Evolutionary conservation across 1,139 yeast species (phyloP).

Genomic region (Nadsonia starkeyi-henricii): DNA sequence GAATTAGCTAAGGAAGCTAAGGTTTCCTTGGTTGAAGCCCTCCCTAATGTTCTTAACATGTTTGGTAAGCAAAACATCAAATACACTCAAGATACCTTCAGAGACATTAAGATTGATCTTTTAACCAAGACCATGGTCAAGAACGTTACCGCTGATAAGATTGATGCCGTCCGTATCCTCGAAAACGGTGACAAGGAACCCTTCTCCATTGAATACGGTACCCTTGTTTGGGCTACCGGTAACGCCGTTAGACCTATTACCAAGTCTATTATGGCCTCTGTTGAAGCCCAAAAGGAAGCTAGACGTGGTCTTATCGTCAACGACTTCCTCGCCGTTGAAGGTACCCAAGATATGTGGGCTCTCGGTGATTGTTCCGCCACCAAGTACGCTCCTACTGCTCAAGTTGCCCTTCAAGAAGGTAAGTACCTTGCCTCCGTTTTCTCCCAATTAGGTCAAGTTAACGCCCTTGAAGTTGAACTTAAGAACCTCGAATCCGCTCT

Average conservation of each 20-base stretch:
- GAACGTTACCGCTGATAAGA: constrained; percentile 55
- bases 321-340: constrained; percentile 71
- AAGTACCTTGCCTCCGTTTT: constrained; percentile 62
- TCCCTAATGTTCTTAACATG: constrained; percentile 80
- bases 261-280: constrained; percentile 47
- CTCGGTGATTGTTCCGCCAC: constrained; percentile 89
- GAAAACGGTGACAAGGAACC: constrained; percentile 48
- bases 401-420: constrained; percentile 94
- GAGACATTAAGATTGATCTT: constrained; percentile 65
- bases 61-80: constrained; percentile 73
- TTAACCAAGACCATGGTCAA: constrained; percentile 79
- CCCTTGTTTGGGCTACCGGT: constrained; percentile 96
- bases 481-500: constrained; percentile 28
- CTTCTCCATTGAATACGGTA: constrained; percentile 71
- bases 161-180: constrained; percentile 57
- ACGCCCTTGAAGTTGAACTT: constrained; percentile 37
- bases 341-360: constrained; percentile 74
- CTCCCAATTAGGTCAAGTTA: constrained; percentile 54
- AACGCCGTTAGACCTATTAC: constrained; percentile 77
- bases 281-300: constrained; percentile 75
- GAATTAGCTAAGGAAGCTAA: constrained; percentile 66
- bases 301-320: constrained; percentile 82
- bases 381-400: constrained; percentile 91
- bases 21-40: constrained; percentile 78
- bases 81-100: constrained; percentile 72